These are phyloP conservation scores for Pulveroboletus sp. DNA, from an alignment of 768 basidiomycete genomes.

Conservation along the genomic window DNA sequence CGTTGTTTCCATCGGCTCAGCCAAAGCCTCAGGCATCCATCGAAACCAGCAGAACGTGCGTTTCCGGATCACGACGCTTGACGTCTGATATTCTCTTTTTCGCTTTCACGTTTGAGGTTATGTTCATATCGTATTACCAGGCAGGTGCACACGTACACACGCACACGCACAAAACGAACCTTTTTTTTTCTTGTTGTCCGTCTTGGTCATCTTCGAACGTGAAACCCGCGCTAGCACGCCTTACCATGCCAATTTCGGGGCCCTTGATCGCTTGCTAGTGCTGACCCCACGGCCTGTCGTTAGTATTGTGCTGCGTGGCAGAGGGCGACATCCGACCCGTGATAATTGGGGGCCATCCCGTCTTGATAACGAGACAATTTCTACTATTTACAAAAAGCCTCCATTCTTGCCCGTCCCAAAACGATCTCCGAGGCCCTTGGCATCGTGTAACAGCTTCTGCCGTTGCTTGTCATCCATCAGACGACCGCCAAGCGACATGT, in stretches of 20 bases:
- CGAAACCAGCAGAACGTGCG: not conserved
- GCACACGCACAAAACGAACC: not conserved
- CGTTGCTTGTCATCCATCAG: constrained; percentile 88
- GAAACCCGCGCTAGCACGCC: not conserved
- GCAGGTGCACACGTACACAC: not conserved
- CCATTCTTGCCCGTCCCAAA: constrained; percentile 74
- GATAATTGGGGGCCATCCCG: no score
- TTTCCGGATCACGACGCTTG: not conserved
- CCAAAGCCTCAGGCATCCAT: not conserved
- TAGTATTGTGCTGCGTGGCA: not conserved
- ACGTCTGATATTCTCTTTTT: not conserved
- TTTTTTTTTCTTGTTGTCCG: not conserved
- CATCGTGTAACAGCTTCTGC: constrained; percentile 72
- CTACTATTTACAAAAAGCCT: constrained; percentile 44
- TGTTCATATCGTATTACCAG: not conserved
- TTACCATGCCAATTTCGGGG: not conserved
- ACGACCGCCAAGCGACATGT: constrained; percentile 84
- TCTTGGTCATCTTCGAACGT: not conserved
- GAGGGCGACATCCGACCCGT: no score
- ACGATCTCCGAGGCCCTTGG: constrained; percentile 73
- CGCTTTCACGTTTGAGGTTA: not conserved
- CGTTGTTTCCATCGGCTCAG: no score
- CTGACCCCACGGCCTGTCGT: not conserved
- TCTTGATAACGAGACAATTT: not conserved
- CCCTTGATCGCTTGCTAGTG: not conserved